A percentile compares a stretch with the other conserved stretches of the same genome.
These are phyloP conservation scores for Penicillium griseofulvum DNA, from an alignment of 2,329 filamentous ascomycete genomes.

Conservation along the genomic window DNA sequence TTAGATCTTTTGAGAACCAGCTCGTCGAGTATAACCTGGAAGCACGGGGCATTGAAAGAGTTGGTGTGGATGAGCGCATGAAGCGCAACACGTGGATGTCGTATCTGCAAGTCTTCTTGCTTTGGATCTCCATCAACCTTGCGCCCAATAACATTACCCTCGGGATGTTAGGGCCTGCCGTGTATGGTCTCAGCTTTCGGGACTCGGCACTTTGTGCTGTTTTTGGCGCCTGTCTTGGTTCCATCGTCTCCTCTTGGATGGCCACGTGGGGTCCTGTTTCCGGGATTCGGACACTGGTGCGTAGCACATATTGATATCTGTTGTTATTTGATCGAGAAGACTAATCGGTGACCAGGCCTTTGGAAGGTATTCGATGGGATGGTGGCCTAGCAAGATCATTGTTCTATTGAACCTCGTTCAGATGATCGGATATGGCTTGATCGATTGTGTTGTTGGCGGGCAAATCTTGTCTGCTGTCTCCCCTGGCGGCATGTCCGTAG, in stretches of 20 bases:
- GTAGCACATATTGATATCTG: slow-evolving; percentile 2
- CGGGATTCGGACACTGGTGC: slow-evolving; percentile 61
- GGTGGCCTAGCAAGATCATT: slow-evolving; percentile 63
- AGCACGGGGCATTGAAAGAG: slow-evolving; percentile 59
- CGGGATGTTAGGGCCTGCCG: slow-evolving; percentile 61
- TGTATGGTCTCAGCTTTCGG: slow-evolving; percentile 58
- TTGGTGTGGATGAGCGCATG: slow-evolving; percentile 55
- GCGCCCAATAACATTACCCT: slow-evolving; percentile 63
- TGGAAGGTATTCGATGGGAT: slow-evolving; percentile 62
- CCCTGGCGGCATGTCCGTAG: slow-evolving; percentile 57
- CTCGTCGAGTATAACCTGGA: slow-evolving; percentile 52
- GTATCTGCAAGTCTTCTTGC: slow-evolving; percentile 55
- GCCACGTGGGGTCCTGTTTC: slow-evolving; percentile 61
- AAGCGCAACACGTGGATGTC: slow-evolving; percentile 51
- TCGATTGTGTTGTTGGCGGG: slow-evolving; percentile 65
- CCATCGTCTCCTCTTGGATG: slow-evolving; percentile 57
- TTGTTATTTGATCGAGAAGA: neutral
- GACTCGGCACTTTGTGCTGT: slow-evolving; percentile 58
- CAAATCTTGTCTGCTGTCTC: slow-evolving; percentile 68
- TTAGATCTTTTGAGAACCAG: slow-evolving; percentile 40
- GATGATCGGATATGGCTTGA: slow-evolving; percentile 60
- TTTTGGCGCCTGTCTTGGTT: slow-evolving; percentile 57
- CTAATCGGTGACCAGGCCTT: slow-evolving; percentile 44
- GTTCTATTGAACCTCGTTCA: slow-evolving; percentile 63
- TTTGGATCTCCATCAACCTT: slow-evolving; percentile 64